Conservation (phyloP, 768 basidiomycete genomes). For the Hygrocybe punicea region DNA sequence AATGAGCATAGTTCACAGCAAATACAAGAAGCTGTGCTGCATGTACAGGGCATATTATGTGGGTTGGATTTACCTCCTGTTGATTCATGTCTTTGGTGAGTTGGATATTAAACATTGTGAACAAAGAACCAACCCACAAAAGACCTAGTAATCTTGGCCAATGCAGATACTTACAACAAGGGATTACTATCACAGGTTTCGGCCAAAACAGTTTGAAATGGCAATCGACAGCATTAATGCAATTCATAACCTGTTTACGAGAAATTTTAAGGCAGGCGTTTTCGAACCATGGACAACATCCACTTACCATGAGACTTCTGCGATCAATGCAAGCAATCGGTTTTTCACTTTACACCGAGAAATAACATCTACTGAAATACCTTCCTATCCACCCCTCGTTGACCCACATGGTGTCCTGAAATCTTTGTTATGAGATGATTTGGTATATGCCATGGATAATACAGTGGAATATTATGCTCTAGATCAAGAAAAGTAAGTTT, state of each 20-base stretch:
- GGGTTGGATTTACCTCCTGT: not conserved
- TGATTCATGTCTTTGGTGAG: not conserved
- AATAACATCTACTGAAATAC: not conserved
- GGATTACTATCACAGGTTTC: not conserved
- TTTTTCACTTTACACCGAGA: not conserved
- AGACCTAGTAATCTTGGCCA: not conserved
- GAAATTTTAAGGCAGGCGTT: too few relatives aligned
- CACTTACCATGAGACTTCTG: not conserved
- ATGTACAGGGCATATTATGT: not conserved
- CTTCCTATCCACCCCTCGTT: not conserved
- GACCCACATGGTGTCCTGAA: not conserved
- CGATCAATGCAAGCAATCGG: not conserved
- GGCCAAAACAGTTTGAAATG: not conserved
- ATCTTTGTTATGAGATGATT: not conserved
- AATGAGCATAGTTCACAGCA: not conserved
- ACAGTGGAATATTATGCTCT: not conserved
- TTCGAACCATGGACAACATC: too few relatives aligned
- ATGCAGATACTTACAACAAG: not conserved
- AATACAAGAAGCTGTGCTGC: not conserved
- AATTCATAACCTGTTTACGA: too few relatives aligned
- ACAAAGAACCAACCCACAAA: not conserved
- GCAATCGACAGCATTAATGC: too few relatives aligned
- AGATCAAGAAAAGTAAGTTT: not conserved
- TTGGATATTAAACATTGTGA: not conserved
- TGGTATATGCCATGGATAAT: not conserved